phyloP scores from a whole-genome alignment of 306 rosid species.

The Cucurbita pepo region DNA sequence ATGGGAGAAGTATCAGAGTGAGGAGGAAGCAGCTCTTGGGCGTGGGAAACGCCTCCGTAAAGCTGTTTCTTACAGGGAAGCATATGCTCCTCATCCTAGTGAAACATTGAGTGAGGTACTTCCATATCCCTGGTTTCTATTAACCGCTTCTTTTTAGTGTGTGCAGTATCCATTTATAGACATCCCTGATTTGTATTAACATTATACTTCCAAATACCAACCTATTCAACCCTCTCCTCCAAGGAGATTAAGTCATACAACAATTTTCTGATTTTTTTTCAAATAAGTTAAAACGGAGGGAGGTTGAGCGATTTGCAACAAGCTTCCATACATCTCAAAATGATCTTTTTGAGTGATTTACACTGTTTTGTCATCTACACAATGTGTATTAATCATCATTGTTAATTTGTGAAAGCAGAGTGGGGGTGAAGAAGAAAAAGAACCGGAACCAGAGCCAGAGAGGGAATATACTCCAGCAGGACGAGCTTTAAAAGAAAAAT shows the following conservation, averaged over 20 bases:
- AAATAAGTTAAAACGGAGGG: neutral
- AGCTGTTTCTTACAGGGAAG: constrained; percentile 95
- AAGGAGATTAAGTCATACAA: neutral
- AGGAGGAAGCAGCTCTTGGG: constrained; percentile 96
- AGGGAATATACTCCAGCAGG: constrained; percentile 96
- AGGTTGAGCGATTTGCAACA: neutral
- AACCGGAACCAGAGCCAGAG: constrained; percentile 80
- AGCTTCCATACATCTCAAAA: neutral
- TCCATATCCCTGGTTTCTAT: neutral
- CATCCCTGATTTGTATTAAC: neutral
- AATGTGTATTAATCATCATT: neutral
- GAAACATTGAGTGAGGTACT: constrained; percentile 73
- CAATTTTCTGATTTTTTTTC: neutral
- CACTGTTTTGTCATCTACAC: neutral
- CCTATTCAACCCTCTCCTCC: neutral
- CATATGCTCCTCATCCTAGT: constrained; percentile 69
- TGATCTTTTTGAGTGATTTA: neutral
- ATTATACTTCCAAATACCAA: neutral
- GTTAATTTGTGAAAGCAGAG: constrained; percentile 38
- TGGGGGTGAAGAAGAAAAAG: constrained; percentile 67
- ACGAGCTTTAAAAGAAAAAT: constrained; percentile 75
- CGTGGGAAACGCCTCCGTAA: constrained; percentile 94
- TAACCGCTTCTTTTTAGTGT: neutral
- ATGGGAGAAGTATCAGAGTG: constrained; percentile 95
- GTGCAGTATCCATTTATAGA: no score